Conservation (phyloP, 164 flowering plant species). For the Magnolia changhungtana region DNA sequence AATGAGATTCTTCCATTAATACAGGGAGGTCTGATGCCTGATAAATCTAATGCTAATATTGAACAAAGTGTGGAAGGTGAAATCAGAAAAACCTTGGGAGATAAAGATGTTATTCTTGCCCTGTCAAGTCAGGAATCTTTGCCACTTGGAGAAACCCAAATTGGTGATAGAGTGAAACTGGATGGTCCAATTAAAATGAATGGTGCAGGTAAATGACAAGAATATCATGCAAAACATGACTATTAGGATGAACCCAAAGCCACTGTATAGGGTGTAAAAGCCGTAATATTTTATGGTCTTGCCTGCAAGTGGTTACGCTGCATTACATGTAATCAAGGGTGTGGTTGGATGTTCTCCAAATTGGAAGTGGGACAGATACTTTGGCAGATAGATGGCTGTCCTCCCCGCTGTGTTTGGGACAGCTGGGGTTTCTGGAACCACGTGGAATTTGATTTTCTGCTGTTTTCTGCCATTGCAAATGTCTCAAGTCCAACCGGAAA, state of each 20-base stretch:
- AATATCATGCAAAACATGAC: neutral
- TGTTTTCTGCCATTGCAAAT: too few species aligned
- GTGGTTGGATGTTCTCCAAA: neutral
- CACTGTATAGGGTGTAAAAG: neutral
- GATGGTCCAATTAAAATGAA: neutral
- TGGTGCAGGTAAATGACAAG: slow-evolving; percentile 5
- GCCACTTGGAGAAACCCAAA: slow-evolving; percentile 2
- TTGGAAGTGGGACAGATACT: too few species aligned
- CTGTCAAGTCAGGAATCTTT: slow-evolving; percentile 5
- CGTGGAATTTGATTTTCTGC: too few species aligned
- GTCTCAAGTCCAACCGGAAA: too few species aligned
- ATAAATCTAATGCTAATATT: slow-evolving; percentile 1
- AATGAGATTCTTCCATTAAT: neutral
- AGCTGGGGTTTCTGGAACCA: too few species aligned
- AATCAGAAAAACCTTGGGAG: neutral
- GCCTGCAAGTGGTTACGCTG: neutral
- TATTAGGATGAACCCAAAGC: neutral
- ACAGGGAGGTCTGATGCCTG: neutral
- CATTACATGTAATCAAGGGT: neutral
- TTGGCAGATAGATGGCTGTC: too few species aligned
- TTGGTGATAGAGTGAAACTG: neutral
- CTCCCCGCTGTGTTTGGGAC: too few species aligned
- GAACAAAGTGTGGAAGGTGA: slow-evolving; percentile 1
- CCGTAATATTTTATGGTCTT: neutral
- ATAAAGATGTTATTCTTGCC: slow-evolving; percentile 1